Conservation (phyloP, 2,329 filamentous ascomycete genomes). For the Dactylonectria macrodidyma region DNA sequence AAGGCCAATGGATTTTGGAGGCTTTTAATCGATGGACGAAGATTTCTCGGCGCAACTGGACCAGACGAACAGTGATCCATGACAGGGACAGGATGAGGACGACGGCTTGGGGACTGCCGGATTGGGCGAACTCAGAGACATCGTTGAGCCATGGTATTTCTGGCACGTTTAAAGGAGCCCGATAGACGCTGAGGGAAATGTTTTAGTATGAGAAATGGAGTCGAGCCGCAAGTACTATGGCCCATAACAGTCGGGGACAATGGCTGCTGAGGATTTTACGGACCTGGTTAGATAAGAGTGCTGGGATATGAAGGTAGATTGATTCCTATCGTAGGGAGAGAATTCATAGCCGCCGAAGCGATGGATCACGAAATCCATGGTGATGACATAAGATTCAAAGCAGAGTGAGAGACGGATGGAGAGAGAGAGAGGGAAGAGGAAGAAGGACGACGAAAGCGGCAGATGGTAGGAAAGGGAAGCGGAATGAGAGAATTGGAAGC, state of each 20-base stretch:
- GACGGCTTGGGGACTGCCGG: slow-evolving; percentile 58
- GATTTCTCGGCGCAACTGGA: slow-evolving; percentile 50
- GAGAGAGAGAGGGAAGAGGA: not conserved
- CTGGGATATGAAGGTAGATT: slow-evolving; percentile 34
- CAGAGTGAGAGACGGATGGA: not conserved
- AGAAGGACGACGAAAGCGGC: not conserved
- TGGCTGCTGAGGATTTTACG: slow-evolving; percentile 16
- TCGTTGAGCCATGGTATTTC: slow-evolving; percentile 56
- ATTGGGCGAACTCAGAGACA: slow-evolving; percentile 56
- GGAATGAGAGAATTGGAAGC: slow-evolving; percentile 6
- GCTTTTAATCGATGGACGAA: slow-evolving; percentile 50
- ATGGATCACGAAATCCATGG: slow-evolving; percentile 52
- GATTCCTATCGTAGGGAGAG: slow-evolving; percentile 45
- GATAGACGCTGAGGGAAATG: slow-evolving; percentile 28
- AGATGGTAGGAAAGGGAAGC: too few species aligned
- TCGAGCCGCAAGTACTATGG: not conserved
- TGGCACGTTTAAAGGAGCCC: slow-evolving; percentile 35
- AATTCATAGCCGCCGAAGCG: slow-evolving; percentile 50
- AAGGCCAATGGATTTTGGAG: slow-evolving; percentile 57
- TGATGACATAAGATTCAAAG: slow-evolving; percentile 38
- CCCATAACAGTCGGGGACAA: not conserved
- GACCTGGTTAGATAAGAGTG: slow-evolving; percentile 37
- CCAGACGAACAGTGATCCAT: slow-evolving; percentile 53
- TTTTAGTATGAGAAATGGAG: slow-evolving; percentile 22
- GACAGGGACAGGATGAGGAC: slow-evolving; percentile 56